Evolutionary conservation across 139 green algal species (phyloP).

Genomic region (Axilococcus clingmanii): DNA sequence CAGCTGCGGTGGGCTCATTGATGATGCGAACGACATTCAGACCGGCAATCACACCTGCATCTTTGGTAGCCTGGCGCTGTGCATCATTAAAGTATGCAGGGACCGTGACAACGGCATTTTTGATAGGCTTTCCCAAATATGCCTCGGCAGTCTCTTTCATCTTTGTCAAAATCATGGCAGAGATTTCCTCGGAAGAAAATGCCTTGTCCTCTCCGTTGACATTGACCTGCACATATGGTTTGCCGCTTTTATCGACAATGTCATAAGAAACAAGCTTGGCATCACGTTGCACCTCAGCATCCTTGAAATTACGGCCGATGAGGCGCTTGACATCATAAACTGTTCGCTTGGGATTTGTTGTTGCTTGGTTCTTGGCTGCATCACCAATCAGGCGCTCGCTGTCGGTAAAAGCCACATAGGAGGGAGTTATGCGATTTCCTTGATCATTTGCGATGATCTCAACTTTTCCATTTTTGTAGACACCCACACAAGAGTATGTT

Average conservation of each 20-base stretch:
- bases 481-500: constrained; percentile 96
- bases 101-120: constrained; percentile 84
- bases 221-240: constrained; percentile 88
- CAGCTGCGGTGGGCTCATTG: constrained; percentile 95
- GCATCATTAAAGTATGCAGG: constrained; percentile 99
- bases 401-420: constrained; percentile 99
- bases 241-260: constrained; percentile 84
- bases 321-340: constrained; percentile 98
- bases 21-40: constrained; percentile 93
- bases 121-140: constrained; percentile 65
- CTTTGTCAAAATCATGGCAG: constrained; percentile 95
- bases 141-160: constrained; percentile 79
- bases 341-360: constrained; percentile 83
- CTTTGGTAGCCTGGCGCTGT: constrained; percentile 94
- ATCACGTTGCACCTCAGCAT: constrained; percentile 94
- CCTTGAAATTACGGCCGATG: constrained; percentile 90
- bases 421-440: constrained; percentile 98
- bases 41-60: constrained; percentile 61
- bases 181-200: constrained; percentile 93
- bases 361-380: constrained; percentile 96
- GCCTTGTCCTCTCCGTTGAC: constrained; percentile 31
- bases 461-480: constrained; percentile 97
- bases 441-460: constrained; percentile 99
- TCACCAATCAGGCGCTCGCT: constrained; percentile 98
- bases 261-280: constrained; percentile 94